Conservation (phyloP, 1,139 yeast genomes). For the Blastobotrys aristatus region DNA sequence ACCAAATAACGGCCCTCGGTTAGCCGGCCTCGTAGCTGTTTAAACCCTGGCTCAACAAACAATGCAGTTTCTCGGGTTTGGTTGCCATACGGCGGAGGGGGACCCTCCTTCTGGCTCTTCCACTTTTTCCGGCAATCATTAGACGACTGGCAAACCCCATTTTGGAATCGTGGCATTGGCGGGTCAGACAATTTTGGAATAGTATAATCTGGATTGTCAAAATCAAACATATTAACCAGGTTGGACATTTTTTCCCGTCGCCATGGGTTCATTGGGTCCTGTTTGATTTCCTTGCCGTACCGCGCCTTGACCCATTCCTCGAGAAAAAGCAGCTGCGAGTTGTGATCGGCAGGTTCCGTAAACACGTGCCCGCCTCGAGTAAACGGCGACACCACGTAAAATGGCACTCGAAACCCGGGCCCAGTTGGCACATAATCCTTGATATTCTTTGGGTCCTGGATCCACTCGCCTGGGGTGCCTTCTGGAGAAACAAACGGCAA, state of each 20-base stretch:
- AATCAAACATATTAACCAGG: constrained; percentile 25
- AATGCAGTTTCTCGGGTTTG: constrained; percentile 21
- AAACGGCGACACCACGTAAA: constrained; percentile 26
- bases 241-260: constrained; percentile 27
- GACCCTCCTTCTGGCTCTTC: constrained; percentile 5
- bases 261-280: constrained; percentile 23
- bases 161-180: constrained; percentile 12
- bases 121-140: constrained; percentile 10
- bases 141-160: constrained; percentile 4
- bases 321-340: constrained; percentile 26
- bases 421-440: constrained; percentile 24
- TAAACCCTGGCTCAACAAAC: constrained; percentile 24
- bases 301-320: constrained; percentile 23
- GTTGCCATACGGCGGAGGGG: constrained; percentile 20
- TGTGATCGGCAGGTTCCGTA: constrained; percentile 28
- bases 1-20: constrained; percentile 28
- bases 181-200: constrained; percentile 16
- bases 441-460: constrained; percentile 19
- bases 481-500: constrained; percentile 22
- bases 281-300: constrained; percentile 19
- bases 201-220: constrained; percentile 20
- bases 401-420: constrained; percentile 29
- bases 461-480: constrained; percentile 28
- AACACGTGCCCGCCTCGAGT: constrained; percentile 28
- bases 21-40: constrained; percentile 23